A percentile compares a stretch with the other conserved stretches of the same genome.
Evolutionary conservation across 2,329 filamentous ascomycete genomes (phyloP).

Genomic region (Fusarium lateritium): DNA sequence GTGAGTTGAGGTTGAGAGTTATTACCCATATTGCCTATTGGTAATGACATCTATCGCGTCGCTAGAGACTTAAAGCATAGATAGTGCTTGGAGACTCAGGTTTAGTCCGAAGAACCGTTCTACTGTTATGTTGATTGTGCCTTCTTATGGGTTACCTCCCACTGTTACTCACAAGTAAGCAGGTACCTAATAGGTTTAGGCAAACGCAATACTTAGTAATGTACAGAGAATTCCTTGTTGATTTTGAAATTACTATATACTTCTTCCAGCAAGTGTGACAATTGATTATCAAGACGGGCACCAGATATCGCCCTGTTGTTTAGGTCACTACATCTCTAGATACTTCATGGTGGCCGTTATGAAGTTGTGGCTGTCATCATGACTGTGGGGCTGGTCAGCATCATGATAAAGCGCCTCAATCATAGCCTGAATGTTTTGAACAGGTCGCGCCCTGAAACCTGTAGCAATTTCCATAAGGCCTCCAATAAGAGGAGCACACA

Average conservation of each 20-base stretch:
- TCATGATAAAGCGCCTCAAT: neutral
- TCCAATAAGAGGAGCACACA: constrained; percentile 8
- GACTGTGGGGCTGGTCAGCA: constrained; percentile 21
- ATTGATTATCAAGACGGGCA: too few species aligned
- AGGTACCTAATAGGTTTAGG: too few species aligned
- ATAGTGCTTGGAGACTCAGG: too few species aligned
- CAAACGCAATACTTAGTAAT: too few species aligned
- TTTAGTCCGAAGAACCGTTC: too few species aligned
- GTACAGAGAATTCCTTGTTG: neutral
- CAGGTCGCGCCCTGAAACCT: constrained; percentile 22
- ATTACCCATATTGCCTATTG: too few species aligned
- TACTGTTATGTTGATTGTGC: too few species aligned
- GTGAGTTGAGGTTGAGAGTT: neutral
- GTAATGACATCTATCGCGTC: too few species aligned
- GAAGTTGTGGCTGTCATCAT: constrained; percentile 23
- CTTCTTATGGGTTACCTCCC: neutral
- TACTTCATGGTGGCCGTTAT: constrained; percentile 26
- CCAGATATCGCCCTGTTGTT: neutral
- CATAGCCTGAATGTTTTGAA: constrained; percentile 8
- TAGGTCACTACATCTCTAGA: neutral
- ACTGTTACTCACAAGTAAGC: too few species aligned
- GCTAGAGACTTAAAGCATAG: too few species aligned
- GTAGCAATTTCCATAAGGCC: constrained; percentile 6
- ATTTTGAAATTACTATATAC: neutral
- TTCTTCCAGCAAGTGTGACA: neutral